Evolutionary conservation across 2,329 filamentous ascomycete genomes (phyloP).

Genomic region (Zymoseptoria brevis): DNA sequence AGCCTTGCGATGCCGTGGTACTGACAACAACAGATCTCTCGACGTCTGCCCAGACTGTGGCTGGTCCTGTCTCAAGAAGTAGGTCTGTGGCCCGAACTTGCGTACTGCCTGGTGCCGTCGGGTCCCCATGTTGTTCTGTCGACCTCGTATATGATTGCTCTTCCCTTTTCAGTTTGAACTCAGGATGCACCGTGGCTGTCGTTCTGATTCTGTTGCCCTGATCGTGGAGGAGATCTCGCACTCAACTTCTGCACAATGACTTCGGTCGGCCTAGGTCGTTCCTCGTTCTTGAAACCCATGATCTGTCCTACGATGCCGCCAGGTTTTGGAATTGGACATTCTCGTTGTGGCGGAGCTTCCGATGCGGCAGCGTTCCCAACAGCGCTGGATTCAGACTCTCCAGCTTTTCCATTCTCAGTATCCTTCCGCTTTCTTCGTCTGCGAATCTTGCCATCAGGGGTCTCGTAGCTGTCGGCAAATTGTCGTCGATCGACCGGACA

Average conservation of each 20-base stretch:
- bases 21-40: not conserved
- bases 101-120: not conserved
- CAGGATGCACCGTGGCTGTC: constrained; percentile 4
- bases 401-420: constrained; percentile 2
- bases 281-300: constrained; percentile 55
- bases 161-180: not conserved
- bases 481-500: constrained; percentile 73
- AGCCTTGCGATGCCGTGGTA: not conserved
- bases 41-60: not conserved
- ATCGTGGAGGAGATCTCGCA: constrained; percentile 6
- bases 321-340: constrained; percentile 91
- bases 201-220: not conserved
- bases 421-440: constrained; percentile 30
- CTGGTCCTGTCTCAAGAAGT: not conserved
- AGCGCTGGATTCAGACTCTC: constrained; percentile 1
- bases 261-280: constrained; percentile 17
- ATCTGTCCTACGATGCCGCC: constrained; percentile 67
- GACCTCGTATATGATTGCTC: not conserved
- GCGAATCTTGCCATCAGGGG: constrained; percentile 30
- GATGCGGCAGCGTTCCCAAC: constrained; percentile 3
- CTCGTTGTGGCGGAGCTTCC: constrained; percentile 38
- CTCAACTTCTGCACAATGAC: constrained; percentile 23
- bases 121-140: not conserved
- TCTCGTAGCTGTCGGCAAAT: constrained; percentile 56
- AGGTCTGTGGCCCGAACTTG: not conserved